These are phyloP conservation scores for Friedmanniomyces endolithicus DNA, from an alignment of 495 filamentous ascomycete genomes.

Conservation along the genomic window DNA sequence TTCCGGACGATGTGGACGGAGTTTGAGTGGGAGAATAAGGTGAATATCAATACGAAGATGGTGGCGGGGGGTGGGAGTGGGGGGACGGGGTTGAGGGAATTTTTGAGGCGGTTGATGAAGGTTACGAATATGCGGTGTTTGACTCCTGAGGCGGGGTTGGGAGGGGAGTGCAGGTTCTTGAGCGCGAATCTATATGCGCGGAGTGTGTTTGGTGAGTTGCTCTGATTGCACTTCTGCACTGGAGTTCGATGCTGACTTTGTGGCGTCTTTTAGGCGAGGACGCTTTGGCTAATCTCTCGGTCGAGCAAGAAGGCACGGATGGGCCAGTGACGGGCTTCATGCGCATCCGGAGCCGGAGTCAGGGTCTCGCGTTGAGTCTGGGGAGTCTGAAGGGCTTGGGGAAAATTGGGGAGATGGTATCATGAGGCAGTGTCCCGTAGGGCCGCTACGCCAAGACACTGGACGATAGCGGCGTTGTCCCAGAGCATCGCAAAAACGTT, in stretches of 20 bases:
- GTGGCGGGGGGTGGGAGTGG: conserved; percentile 44
- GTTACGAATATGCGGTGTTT: conserved; percentile 98
- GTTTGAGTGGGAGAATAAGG: conserved; percentile 99
- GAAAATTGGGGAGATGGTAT: conserved; percentile 42
- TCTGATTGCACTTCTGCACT: neutral
- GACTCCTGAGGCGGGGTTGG: conserved; percentile 88
- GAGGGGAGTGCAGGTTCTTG: conserved; percentile 96
- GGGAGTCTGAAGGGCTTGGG: conserved; percentile 92
- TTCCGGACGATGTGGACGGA: conserved; percentile 99
- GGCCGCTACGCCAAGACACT: too few relatives aligned
- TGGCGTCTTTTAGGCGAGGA: conserved; percentile 67
- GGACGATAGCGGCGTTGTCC: too few relatives aligned
- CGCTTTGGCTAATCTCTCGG: conserved; percentile 91
- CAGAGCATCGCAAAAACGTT: too few relatives aligned
- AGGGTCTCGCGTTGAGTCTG: conserved; percentile 87
- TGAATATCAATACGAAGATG: conserved; percentile 91
- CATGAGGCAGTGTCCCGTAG: too few relatives aligned
- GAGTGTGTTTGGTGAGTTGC: conserved; percentile 91
- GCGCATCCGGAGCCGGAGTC: conserved; percentile 91
- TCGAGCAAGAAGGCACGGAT: conserved; percentile 93
- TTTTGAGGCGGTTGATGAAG: conserved; percentile 89
- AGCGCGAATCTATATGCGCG: conserved; percentile 95
- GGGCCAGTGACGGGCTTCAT: conserved; percentile 98
- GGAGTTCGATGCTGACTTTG: neutral
- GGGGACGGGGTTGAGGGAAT: conserved; percentile 75